These are phyloP conservation scores for Apiospora marii DNA, from an alignment of 2,329 filamentous ascomycete species.

Conservation along the genomic window DNA sequence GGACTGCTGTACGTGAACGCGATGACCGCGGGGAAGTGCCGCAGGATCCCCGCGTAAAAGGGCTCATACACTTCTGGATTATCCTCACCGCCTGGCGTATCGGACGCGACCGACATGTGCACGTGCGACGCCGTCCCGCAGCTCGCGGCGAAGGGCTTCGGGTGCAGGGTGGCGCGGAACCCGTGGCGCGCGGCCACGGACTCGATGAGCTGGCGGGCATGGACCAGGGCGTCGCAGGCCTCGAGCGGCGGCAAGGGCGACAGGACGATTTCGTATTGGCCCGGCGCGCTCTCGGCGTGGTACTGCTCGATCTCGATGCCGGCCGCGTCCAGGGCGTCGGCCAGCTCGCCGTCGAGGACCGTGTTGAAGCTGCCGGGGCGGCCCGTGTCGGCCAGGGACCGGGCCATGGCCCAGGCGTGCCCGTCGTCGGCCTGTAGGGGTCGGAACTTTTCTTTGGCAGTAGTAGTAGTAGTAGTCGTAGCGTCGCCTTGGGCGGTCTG, in stretches of 20 bases:
- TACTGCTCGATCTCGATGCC: constrained; percentile 76
- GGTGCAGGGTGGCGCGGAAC: constrained; percentile 75
- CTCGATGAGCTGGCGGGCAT: constrained; percentile 73
- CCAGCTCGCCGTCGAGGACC: constrained; percentile 69
- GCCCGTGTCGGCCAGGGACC: constrained; percentile 65
- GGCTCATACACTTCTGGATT: constrained; percentile 58
- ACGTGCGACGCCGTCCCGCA: constrained; percentile 74
- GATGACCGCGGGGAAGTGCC: constrained; percentile 69
- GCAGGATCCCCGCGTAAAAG: constrained; percentile 77
- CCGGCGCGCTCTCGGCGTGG: constrained; percentile 75
- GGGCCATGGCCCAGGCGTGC: constrained; percentile 76
- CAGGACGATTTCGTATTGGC: constrained; percentile 82
- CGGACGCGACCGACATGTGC: constrained; percentile 71
- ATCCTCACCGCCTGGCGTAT: constrained; percentile 33
- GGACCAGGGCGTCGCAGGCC: constrained; percentile 76
- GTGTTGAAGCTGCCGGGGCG: constrained; percentile 52
- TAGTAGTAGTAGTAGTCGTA: too few relatives aligned
- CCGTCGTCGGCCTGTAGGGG: constrained; percentile 63
- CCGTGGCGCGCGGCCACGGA: constrained; percentile 68
- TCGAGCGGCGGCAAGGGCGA: constrained; percentile 67
- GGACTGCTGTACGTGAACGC: constrained; percentile 74
- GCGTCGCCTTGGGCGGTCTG: constrained; percentile 32
- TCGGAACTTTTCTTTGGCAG: constrained; percentile 42
- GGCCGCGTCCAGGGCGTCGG: constrained; percentile 63
- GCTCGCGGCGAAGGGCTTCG: constrained; percentile 66